phyloP scores from a whole-genome alignment of 768 basidiomycete genomes.

The Lactifluus subvellereus region DNA sequence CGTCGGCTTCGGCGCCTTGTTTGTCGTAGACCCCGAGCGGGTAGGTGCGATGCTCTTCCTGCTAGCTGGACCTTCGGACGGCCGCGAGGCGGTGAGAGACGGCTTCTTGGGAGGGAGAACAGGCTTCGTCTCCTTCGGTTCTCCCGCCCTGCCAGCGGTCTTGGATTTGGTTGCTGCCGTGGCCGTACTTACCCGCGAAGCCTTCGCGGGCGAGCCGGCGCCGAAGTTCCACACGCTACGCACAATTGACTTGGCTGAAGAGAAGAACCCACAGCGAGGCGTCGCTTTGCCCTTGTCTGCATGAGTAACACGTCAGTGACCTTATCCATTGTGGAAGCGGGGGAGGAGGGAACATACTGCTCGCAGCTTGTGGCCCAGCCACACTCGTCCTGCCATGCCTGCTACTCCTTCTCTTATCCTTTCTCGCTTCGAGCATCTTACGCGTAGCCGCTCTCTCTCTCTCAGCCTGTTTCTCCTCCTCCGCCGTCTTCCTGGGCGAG shows the following conservation, averaged over 20 bases:
- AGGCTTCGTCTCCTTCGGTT: constrained; percentile 6
- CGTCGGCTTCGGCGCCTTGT: constrained; percentile 8
- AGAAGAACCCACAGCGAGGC: constrained; percentile 63
- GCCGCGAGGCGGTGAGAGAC: constrained; percentile 6
- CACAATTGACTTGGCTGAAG: constrained; percentile 63
- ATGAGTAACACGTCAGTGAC: not conserved
- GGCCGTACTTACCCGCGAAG: constrained; percentile 25
- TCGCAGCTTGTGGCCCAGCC: constrained; percentile 29
- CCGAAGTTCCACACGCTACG: constrained; percentile 68
- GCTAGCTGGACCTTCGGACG: not conserved
- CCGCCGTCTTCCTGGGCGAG: constrained; percentile 25
- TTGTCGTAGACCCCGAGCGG: constrained; percentile 6
- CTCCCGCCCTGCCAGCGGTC: constrained; percentile 1
- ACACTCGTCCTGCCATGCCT: constrained; percentile 33
- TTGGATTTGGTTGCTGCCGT: constrained; percentile 30
- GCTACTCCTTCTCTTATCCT: constrained; percentile 66
- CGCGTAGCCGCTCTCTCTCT: constrained; percentile 54
- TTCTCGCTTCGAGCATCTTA: constrained; percentile 59
- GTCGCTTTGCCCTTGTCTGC: constrained; percentile 38
- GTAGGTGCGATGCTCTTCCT: constrained; percentile 5
- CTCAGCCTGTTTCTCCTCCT: constrained; percentile 30
- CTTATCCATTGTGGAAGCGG: not conserved
- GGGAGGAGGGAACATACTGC: constrained; percentile 20
- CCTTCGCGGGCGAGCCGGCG: constrained; percentile 30
- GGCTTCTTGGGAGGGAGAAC: constrained; percentile 8